Percentiles rank a stretch among this genome's conserved stretches.
phyloP scores from a whole-genome alignment of 306 rosid genomes.

The Vigna unguiculata region DNA sequence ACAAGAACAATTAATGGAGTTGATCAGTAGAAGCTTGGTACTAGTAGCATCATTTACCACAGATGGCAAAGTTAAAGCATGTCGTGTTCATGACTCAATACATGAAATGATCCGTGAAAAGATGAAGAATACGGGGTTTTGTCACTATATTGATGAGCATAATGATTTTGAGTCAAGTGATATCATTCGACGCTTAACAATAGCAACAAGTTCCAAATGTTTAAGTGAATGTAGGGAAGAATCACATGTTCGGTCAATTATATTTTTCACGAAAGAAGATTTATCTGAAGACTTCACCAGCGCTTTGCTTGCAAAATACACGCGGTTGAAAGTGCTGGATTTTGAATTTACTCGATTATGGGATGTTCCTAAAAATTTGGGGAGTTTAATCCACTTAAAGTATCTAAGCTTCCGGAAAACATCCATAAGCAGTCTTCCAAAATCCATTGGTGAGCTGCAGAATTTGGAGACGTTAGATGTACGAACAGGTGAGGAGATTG shows the following conservation, averaged over 20 bases:
- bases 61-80: background rate
- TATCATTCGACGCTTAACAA: background rate
- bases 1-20: background rate
- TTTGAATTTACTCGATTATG: background rate
- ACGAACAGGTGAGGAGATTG: background rate
- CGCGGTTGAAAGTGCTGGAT: slow-evolving; percentile 20
- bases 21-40: slow-evolving; percentile 6
- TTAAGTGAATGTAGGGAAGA: background rate
- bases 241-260: background rate
- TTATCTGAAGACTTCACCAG: background rate
- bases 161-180: background rate
- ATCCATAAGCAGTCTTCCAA: background rate
- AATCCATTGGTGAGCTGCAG: background rate
- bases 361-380: background rate
- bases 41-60: background rate
- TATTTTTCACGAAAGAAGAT: accelerated
- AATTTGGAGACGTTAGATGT: slow-evolving; percentile 20
- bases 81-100: slow-evolving; percentile 9
- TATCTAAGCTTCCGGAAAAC: background rate
- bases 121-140: background rate
- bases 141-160: background rate
- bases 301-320: background rate
- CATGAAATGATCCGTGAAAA: background rate
- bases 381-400: background rate
- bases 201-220: background rate